Base-by-base conservation (phyloP, 495 filamentous ascomycete genomes). In the Hyphodiscus hymeniophilus region DNA sequence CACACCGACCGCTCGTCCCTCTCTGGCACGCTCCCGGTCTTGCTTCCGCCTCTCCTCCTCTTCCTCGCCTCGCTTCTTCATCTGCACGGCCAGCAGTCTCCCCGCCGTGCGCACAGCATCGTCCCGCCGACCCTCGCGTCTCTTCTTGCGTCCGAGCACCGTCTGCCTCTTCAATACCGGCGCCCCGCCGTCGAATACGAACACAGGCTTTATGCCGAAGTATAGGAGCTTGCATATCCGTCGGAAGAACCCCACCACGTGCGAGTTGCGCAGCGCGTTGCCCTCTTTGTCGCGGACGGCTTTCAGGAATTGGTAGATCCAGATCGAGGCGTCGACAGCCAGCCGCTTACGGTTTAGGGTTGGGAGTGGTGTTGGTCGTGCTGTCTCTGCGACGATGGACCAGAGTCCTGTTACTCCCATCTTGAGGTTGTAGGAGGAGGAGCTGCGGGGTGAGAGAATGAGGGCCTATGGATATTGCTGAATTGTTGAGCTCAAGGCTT, bases 251-350 rank as follows among this genome's bases (percentile, higher is more conserved):
- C 94, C 92, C 39, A 98, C 87, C 48, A 98, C 74, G 56, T 98
- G 92, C 15, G 83, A 87, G 65, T 95, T 98, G 45, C 89, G 87
- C 22, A 98, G 76, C 1, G 92, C 94, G 60, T 98, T 95, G 32
- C 92, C 92, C 67, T 98, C 92, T 59, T 95, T 94, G 66, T 98
- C 92, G 57, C 92, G 89, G 1, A 98, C 94, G 15, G 92, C 92
- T 68, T 98, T 98, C 52, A 98, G 77, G 61, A 98, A 98, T 62
- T 98, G 92, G 69, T 98, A 98, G 49, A 98, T 96, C 92, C 92
- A 98, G 59, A 97, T 98, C 2, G 89, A 95, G 43, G 94, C 92
- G 66, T 98, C 92, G 63, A 98, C 87, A 23, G 92, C 92, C 49
- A 98, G 80, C 18, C 92, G 87, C 63, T 94, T 95, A 50, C 82